Evolutionary conservation across 805 yeast species (phyloP), one percentile per base, ranked within the genome.

Genomic region (Lipomyces starkeyi): DNA sequence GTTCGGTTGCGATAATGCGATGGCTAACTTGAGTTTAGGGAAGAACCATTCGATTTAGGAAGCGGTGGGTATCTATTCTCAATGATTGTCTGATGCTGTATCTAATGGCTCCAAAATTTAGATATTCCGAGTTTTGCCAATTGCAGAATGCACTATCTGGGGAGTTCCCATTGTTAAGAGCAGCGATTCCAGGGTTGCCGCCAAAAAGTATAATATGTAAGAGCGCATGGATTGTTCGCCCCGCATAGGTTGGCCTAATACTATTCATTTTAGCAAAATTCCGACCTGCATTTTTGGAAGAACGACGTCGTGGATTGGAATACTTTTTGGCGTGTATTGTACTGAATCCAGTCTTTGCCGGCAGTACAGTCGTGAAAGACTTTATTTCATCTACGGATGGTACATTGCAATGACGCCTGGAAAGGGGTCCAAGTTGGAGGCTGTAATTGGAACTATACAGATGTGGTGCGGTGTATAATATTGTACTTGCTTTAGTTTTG

Each of bases 81-180:
- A 17, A 43, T 43, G 20, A 17, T n/a, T 17, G 43, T 37, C 43
- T n/a, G 22, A 43, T n/a, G 4, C 9, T 62, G 22, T 37, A 20
- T 55, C 59, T 29, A 32, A 13, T 56, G 27, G 17, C 27, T 35
- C 32, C 32, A 32, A 43, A n/a, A 17, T 27, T 13, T 2, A 81
- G 97, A 52, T 91, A 89, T 76, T 84, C 86, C 47, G 94, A 91
- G 58, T 85, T 91, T 68, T 87, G 78, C 53, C 69, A 66, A 40
- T 80, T 91, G 47, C 80, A 88, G 32, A 73, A 73, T 0, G 68
- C 72, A 3, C 76, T 89, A 25, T 74, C 73, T 14, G 59, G 55
- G 2, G 78, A 76, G 40, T 83, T 80, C 68, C 84, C 86, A 0
- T 68, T 73, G 0, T 73, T 75, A n/a, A 53, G 62, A 14, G 72